Evolutionary conservation across 2,329 filamentous ascomycete species (phyloP), one percentile per base, ranked within the genome.

Genomic region (Sporothrix pseudoabietina): DNA sequence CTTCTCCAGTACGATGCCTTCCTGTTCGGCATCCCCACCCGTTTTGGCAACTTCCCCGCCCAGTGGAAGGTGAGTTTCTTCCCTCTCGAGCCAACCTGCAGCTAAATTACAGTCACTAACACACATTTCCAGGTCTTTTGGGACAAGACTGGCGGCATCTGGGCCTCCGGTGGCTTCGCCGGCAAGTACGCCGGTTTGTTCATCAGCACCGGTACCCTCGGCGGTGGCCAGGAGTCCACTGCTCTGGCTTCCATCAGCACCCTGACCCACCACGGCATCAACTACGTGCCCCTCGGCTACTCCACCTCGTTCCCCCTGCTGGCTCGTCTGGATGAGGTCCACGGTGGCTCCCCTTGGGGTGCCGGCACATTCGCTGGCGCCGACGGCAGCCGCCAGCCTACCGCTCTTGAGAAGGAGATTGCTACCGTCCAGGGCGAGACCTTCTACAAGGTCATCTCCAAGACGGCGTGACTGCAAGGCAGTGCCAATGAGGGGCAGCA

Each of bases 201-300:
- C 88, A 84, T 99, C 82, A 93, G 91, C 76, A 97, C 94, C n/a
- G 94, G 86, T 75, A 91, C 90, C 73, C 85, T 86, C 72, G 96
- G 96, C 75, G 96, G 96, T 81, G 96, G 96, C 76, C 96, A 99
- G 86, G 96, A 99, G 85, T 91, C 89, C 73, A 99, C 96, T 66
- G 91, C 88, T 77, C 85, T 98, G 76, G 87, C 91, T 47, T 85
- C 91, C 81, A 90, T 98, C 89, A 94, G 91, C 80, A 98, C 95
- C 22, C 86, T 98, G 72, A 83, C 91, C 75, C 96, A 98, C 85
- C 96, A 98, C 86, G 96, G 96, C 79, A 92, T 98, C 85, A 91
- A 96, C 86, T 98, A 92, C 82, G 94, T 98, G n/a, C 96, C 96
- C 68, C 87, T 98, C 72, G 96, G 96, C 72, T 98, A 97, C 87